Evolutionary conservation across 768 basidiomycete species (phyloP).

Genomic region (Mycena metata): DNA sequence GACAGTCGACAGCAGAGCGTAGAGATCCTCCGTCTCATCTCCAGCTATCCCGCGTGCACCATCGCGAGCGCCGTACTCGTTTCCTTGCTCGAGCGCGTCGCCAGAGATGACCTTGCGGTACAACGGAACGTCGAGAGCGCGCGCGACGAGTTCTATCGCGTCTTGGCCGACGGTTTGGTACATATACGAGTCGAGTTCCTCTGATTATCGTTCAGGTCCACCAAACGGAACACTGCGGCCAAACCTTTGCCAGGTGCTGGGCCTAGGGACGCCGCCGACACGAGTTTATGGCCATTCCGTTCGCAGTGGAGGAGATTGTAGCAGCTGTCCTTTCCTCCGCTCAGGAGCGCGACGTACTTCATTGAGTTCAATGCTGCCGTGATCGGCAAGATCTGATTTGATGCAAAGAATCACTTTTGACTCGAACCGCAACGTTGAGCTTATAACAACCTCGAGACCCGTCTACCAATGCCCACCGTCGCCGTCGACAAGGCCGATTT

Average conservation of each 20-base stretch:
- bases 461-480: slow-evolving; percentile 87
- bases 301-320: slow-evolving; percentile 94
- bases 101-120: slow-evolving; percentile 88
- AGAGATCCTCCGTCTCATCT: slow-evolving; percentile 97
- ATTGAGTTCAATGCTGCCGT: slow-evolving; percentile 54
- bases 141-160: slow-evolving; percentile 88
- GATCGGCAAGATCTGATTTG: slow-evolving; percentile 5
- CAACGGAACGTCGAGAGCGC: slow-evolving; percentile 88
- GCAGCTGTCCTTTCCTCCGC: slow-evolving; percentile 98
- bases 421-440: slow-evolving; percentile 43
- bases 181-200: slow-evolving; percentile 98
- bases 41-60: slow-evolving; percentile 68
- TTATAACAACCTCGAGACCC: slow-evolving; percentile 15
- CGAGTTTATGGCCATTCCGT: slow-evolving; percentile 86
- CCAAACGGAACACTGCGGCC: slow-evolving; percentile 42
- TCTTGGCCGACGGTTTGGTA: slow-evolving; percentile 99
- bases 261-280: slow-evolving; percentile 90
- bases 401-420: slow-evolving; percentile 38
- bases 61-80: slow-evolving; percentile 86
- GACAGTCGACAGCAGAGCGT: slow-evolving; percentile 76
- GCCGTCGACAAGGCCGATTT: slow-evolving; percentile 96
- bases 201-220: slow-evolving; percentile 58
- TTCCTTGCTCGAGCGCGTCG: slow-evolving; percentile 80
- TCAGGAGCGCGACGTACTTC: slow-evolving; percentile 95
- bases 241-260: slow-evolving; percentile 90